phyloP scores from a whole-genome alignment of 495 filamentous ascomycete species.

The Aspergillus biplanus region DNA sequence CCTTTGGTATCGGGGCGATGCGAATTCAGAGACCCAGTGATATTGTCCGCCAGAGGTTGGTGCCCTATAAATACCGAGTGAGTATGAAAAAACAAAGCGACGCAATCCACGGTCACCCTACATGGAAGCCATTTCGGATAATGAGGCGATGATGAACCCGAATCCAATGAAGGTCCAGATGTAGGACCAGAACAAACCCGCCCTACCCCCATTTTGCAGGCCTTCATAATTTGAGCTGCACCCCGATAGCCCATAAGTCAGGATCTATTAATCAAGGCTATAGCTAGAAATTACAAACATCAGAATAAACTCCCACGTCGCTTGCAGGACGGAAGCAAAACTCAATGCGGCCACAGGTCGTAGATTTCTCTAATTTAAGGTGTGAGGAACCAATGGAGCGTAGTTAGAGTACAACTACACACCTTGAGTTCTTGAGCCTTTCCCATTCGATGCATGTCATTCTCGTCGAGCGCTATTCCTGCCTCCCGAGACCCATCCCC shows the following conservation, averaged over 20 bases:
- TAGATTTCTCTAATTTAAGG: slow-evolving; percentile 41
- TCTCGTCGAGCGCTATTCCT: slow-evolving; percentile 29
- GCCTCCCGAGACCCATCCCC: not conserved
- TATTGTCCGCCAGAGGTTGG: slow-evolving; percentile 50
- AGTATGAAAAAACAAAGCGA: not conserved
- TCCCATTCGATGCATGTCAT: slow-evolving; percentile 45
- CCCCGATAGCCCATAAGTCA: not conserved
- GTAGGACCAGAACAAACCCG: slow-evolving; percentile 25
- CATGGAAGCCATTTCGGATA: slow-evolving; percentile 41
- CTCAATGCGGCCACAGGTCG: slow-evolving; percentile 50
- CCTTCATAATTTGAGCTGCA: slow-evolving; percentile 20
- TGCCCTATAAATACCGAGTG: slow-evolving; percentile 22
- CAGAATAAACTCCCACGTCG: slow-evolving; percentile 52
- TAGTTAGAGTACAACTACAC: slow-evolving; percentile 4
- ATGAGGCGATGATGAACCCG: slow-evolving; percentile 26
- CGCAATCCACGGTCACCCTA: not conserved
- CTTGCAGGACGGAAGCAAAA: slow-evolving; percentile 51
- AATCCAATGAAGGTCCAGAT: slow-evolving; percentile 26
- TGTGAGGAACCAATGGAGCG: not conserved
- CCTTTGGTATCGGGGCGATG: slow-evolving; percentile 41
- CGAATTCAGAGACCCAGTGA: slow-evolving; percentile 29
- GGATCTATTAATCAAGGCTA: not conserved
- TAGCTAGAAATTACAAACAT: slow-evolving; percentile 20
- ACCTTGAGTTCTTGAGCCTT: slow-evolving; percentile 47
- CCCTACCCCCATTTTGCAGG: slow-evolving; percentile 24